These are phyloP conservation scores for Exophiala alcalophila DNA, from an alignment of 2,329 filamentous ascomycete species.

Conservation along the genomic window DNA sequence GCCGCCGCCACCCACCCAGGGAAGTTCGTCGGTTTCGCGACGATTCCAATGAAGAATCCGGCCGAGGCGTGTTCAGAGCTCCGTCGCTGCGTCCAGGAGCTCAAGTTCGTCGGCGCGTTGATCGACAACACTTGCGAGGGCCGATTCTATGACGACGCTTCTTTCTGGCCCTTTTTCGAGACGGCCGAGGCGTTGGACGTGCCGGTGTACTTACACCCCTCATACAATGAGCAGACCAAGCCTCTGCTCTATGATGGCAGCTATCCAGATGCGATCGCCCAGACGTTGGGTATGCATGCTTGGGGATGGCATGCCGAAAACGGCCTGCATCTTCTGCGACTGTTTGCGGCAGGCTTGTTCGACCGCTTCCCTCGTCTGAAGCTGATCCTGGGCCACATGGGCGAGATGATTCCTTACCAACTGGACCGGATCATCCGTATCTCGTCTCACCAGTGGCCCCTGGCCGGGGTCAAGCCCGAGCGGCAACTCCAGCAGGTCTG, in stretches of 20 bases:
- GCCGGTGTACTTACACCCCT: slow-evolving; percentile 53
- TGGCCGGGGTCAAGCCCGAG: slow-evolving; percentile 55
- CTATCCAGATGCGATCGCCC: slow-evolving; percentile 31
- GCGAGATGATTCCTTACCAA: slow-evolving; percentile 54
- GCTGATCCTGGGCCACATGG: slow-evolving; percentile 54
- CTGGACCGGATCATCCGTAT: slow-evolving; percentile 42
- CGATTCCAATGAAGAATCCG: slow-evolving; percentile 43
- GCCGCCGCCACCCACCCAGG: slow-evolving; percentile 27
- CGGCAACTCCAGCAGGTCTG: slow-evolving; percentile 49
- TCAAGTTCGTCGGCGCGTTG: slow-evolving; percentile 49
- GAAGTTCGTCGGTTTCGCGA: slow-evolving; percentile 43
- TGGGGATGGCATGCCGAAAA: slow-evolving; percentile 42
- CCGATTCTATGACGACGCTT: slow-evolving; percentile 44
- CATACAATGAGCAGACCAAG: slow-evolving; percentile 37
- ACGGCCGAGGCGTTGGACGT: slow-evolving; percentile 46
- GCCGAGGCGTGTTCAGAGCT: slow-evolving; percentile 36
- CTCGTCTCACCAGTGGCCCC: slow-evolving; percentile 10
- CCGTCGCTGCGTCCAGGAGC: slow-evolving; percentile 39
- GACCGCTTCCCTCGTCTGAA: slow-evolving; percentile 54
- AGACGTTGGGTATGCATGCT: slow-evolving; percentile 22
- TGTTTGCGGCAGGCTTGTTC: slow-evolving; percentile 55
- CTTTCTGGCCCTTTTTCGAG: slow-evolving; percentile 44
- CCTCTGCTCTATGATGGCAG: slow-evolving; percentile 38
- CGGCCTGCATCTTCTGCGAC: slow-evolving; percentile 36
- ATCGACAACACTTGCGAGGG: slow-evolving; percentile 40